Base-by-base conservation (phyloP, 2,329 filamentous ascomycete genomes). In the Trichoderma oligosporum region DNA sequence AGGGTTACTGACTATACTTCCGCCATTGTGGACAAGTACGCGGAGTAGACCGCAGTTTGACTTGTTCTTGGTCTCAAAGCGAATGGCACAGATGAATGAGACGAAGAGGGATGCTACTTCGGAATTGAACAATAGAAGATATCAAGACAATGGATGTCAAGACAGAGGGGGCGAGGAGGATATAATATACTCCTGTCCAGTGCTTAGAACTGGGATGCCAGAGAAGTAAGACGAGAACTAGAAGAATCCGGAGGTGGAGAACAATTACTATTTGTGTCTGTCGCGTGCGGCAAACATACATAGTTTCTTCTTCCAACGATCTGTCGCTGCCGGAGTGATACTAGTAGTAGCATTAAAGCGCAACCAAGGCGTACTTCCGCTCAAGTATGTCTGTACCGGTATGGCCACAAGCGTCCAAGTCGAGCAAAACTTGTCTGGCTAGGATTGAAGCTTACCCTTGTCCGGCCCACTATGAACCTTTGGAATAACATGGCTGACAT, bases 251-350 rank as follows among this genome's bases (percentile, higher is more conserved):
- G 54, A 57, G 45, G 44, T 35, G 60, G 59, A 41, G 48, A 47
- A 63, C 58, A 57, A 61, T 58, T 48, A 36, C 49, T 56, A 56
- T 59, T 53, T 58, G 56, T 45, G 44, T 9, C 29, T 31, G 51
- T 57, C 56, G 58, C 59, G 45, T 51, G 41, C 29, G 44, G 47
- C 33, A 35, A 48, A 53, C 46, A 45, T 42, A 18, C 12, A 55
- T 24, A 38, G 48, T 38, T 51, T 27, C 4, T 36, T 27, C 36
- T 42, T 35, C 29, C 54, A 45, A 24, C 36, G 46, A 49, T 42
- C 20, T 45, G n/a, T 46, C 22, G 33, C 33, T 20, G 31, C 52
- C 41, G 20, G 22, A 51, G 31, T 25, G 1, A n/a, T 38, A 41
- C 36, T 27, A 25, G 11, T 12, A 24, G 11, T 41, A 41, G 18